A percentile compares a stretch with the other conserved stretches of the same genome.
phyloP scores from a whole-genome alignment of 371 early-diverging fungal species.

The Choanephora cucurbitarum region DNA sequence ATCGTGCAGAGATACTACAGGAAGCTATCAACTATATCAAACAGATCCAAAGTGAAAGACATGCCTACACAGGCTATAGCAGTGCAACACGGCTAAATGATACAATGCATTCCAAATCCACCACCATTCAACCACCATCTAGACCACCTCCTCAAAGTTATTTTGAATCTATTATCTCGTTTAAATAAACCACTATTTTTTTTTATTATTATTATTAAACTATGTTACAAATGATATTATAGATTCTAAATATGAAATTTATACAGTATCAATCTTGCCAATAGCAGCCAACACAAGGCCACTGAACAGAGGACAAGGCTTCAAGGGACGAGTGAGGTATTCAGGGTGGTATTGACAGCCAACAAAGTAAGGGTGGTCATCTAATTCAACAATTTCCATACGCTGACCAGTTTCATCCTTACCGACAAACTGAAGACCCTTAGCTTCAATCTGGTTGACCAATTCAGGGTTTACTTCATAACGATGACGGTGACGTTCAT shows the following conservation, averaged over 20 bases:
- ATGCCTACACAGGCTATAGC: too few species aligned
- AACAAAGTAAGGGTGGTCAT: constrained; percentile 94
- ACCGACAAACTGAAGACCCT: constrained; percentile 93
- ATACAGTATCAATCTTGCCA: constrained; percentile 41
- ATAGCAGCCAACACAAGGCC: constrained; percentile 89
- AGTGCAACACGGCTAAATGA: too few species aligned
- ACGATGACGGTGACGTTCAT: constrained; percentile 98
- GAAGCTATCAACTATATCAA: not conserved
- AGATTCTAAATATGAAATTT: too few species aligned
- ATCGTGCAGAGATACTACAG: constrained; percentile 26
- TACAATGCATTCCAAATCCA: too few species aligned
- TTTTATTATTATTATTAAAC: not conserved
- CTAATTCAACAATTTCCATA: constrained; percentile 96
- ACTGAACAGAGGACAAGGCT: constrained; percentile 91
- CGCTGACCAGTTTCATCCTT: constrained; percentile 91
- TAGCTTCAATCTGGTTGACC: constrained; percentile 75
- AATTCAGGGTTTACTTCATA: constrained; percentile 97
- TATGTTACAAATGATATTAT: too few species aligned
- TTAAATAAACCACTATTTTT: not conserved
- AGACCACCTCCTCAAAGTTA: constrained; percentile 1
- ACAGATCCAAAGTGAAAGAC: not conserved
- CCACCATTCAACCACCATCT: too few species aligned
- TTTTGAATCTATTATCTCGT: constrained; percentile 1
- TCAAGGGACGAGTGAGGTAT: constrained; percentile 93
- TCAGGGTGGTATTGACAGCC: constrained; percentile 99